phyloP scores from a whole-genome alignment of 495 filamentous ascomycete genomes.

The Parathielavia hyrcaniae region DNA sequence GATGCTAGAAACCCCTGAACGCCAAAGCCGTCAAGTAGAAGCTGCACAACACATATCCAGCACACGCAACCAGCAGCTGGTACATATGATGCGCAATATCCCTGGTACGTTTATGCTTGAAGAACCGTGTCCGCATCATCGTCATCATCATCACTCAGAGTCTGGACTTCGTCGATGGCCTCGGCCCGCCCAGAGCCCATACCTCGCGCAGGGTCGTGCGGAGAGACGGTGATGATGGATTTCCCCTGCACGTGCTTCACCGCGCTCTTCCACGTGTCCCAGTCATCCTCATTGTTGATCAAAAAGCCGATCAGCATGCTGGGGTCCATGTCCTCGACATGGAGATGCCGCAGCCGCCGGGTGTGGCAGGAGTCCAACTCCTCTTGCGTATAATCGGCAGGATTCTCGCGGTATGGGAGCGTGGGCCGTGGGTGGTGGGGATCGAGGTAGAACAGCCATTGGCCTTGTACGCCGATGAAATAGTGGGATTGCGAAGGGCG shows the following conservation, averaged over 20 bases:
- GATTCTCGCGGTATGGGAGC: slow-evolving; percentile 50
- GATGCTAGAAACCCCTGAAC: background rate
- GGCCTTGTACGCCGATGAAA: slow-evolving; percentile 90
- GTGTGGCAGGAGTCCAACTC: slow-evolving; percentile 86
- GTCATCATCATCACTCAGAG: slow-evolving; percentile 53
- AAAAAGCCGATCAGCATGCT: slow-evolving; percentile 99
- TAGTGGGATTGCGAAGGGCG: slow-evolving; percentile 94
- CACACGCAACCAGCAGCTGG: background rate
- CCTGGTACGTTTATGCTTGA: slow-evolving; percentile 25
- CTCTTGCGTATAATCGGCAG: slow-evolving; percentile 54
- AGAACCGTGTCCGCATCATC: slow-evolving; percentile 53
- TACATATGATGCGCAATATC: no score
- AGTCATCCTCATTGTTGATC: slow-evolving; percentile 75
- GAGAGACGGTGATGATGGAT: slow-evolving; percentile 73
- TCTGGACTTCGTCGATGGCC: slow-evolving; percentile 86
- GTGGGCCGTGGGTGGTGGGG: slow-evolving; percentile 74
- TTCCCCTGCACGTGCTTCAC: slow-evolving; percentile 69
- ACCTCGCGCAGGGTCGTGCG: slow-evolving; percentile 55
- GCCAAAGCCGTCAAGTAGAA: background rate
- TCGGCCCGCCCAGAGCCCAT: slow-evolving; percentile 53
- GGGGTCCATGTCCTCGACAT: slow-evolving; percentile 91
- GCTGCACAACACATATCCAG: background rate
- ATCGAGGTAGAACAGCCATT: slow-evolving; percentile 89
- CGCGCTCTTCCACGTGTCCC: slow-evolving; percentile 68
- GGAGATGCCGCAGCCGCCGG: slow-evolving; percentile 69